phyloP scores from a whole-genome alignment of 768 basidiomycete species.

The Termitomyces sp. region DNA sequence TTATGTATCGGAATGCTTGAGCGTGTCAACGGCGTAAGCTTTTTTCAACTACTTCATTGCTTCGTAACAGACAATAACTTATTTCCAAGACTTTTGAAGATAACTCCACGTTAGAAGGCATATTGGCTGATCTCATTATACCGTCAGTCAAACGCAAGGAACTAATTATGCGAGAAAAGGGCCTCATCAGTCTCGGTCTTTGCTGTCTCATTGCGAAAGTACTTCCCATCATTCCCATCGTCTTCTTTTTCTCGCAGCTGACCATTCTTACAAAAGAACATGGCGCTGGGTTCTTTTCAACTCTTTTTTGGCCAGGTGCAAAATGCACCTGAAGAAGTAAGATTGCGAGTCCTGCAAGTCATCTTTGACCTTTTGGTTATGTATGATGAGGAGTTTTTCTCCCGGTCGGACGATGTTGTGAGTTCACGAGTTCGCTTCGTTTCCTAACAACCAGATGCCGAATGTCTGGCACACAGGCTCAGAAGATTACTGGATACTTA shows the following conservation, averaged over 20 bases:
- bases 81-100: constrained; percentile 56
- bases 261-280: constrained; percentile 32
- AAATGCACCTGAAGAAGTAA: constrained; percentile 69
- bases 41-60: constrained; percentile 18
- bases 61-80: constrained; percentile 24
- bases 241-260: neutral
- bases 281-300: constrained; percentile 67
- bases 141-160: constrained; percentile 90
- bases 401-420: constrained; percentile 40
- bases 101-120: constrained; percentile 78
- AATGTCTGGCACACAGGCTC: constrained; percentile 21
- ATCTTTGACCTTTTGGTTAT: constrained; percentile 90
- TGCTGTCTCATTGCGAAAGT: constrained; percentile 84
- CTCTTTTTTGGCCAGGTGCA: constrained; percentile 83
- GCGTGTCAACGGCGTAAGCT: constrained; percentile 80
- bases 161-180: constrained; percentile 72
- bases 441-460: neutral
- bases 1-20: constrained; percentile 88
- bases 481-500: constrained; percentile 42
- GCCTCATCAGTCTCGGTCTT: constrained; percentile 73
- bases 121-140: constrained; percentile 82
- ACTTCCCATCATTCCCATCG: neutral
- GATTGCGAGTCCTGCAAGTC: constrained; percentile 75
- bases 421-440: constrained; percentile 17
- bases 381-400: constrained; percentile 77